Conservation (phyloP, 2,329 filamentous ascomycete species). For the Diplodia intermedia region DNA sequence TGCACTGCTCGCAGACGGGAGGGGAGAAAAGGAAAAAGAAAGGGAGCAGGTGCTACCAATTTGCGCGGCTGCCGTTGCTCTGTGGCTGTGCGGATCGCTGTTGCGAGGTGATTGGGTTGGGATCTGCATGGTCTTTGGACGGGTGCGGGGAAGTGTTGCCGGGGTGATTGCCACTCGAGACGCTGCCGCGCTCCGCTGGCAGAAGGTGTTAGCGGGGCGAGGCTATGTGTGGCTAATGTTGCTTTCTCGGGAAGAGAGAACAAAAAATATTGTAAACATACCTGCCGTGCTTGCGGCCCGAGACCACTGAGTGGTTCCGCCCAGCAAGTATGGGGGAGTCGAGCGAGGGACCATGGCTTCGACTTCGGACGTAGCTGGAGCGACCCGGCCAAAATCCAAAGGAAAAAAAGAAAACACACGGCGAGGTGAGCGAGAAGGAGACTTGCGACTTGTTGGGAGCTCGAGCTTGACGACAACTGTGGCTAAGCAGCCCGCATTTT, state of each 20-base stretch:
- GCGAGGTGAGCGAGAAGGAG: too few species aligned
- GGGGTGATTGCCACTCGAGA: background rate
- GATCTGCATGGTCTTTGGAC: background rate
- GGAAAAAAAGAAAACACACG: too few species aligned
- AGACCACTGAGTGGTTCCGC: background rate
- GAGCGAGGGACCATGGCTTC: background rate
- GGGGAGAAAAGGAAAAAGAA: too few species aligned
- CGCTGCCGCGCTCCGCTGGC: background rate
- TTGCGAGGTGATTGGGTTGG: background rate
- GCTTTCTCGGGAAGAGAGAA: background rate
- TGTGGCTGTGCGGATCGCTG: conserved; percentile 9
- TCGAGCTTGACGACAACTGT: background rate
- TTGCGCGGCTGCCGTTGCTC: background rate
- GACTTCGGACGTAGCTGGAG: background rate
- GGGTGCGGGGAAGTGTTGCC: background rate
- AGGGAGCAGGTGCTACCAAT: background rate
- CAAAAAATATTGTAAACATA: background rate
- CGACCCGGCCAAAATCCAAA: too few species aligned
- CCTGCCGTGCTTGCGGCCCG: background rate
- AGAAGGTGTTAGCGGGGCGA: background rate
- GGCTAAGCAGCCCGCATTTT: background rate
- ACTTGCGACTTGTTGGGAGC: background rate
- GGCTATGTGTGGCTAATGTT: background rate
- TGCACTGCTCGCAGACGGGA: background rate
- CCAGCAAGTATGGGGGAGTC: background rate